phyloP scores from a whole-genome alignment of 75 land plant species.

The Cupressus sempervirens region DNA sequence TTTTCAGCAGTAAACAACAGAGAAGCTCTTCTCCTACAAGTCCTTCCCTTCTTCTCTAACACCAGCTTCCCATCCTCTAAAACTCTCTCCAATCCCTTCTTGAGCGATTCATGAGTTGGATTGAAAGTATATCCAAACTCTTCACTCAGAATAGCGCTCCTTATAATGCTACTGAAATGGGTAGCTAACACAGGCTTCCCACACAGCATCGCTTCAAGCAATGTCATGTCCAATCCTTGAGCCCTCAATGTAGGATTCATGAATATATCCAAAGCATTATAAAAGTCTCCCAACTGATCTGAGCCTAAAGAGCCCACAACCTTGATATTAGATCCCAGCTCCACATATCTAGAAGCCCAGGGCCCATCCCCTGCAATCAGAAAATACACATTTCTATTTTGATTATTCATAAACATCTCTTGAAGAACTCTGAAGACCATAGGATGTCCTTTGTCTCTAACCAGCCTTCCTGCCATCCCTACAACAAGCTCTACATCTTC shows the following conservation, averaged over 20 bases:
- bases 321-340: conserved; percentile 53
- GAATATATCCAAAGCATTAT: conserved; percentile 78
- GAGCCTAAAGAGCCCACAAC: conserved; percentile 62
- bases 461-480: conserved; percentile 52
- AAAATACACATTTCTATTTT: conserved; percentile 37
- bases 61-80: conserved; percentile 38
- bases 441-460: conserved; percentile 86
- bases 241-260: conserved; percentile 84
- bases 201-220: conserved; percentile 78
- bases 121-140: conserved; percentile 57
- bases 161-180: conserved; percentile 64
- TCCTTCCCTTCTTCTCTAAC: conserved; percentile 45
- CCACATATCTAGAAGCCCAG: conserved; percentile 66
- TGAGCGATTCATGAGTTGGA: conserved; percentile 50
- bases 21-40: conserved; percentile 36
- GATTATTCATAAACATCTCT: neutral
- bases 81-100: conserved; percentile 34
- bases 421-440: conserved; percentile 59
- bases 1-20: conserved; percentile 70
- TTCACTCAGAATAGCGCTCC: conserved; percentile 43
- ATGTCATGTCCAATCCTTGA: conserved; percentile 78
- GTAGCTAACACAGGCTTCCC: conserved; percentile 76
- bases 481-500: conserved; percentile 46
- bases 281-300: conserved; percentile 53
- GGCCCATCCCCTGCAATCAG: conserved; percentile 85